A percentile compares a stretch with the other conserved stretches of the same genome.
phyloP scores from a whole-genome alignment of 139 green algal genomes.

The Micractinium conductrix region DNA sequence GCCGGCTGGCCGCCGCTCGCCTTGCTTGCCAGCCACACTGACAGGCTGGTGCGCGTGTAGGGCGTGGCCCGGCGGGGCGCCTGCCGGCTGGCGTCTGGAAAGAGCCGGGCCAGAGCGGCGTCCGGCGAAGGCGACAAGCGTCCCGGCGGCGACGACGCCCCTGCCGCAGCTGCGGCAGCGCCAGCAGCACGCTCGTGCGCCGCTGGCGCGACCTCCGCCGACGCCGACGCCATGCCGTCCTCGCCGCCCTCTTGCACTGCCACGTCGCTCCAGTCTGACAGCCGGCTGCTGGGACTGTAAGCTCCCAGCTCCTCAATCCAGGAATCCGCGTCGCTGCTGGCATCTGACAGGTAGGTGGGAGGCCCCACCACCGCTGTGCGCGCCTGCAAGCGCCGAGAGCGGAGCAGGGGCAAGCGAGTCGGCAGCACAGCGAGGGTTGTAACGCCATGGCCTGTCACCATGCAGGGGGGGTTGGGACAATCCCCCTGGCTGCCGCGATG shows the following conservation, averaged over 20 bases:
- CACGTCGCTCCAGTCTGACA: constrained; percentile 32
- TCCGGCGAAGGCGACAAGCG: not conserved
- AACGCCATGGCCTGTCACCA: no score
- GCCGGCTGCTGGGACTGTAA: constrained; percentile 14
- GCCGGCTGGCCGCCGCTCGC: constrained; percentile 33
- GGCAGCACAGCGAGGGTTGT: no score
- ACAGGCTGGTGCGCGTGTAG: constrained; percentile 25
- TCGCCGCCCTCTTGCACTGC: not conserved
- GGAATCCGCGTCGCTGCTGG: constrained; percentile 2
- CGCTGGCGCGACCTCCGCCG: not conserved
- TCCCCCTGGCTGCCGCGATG: no score
- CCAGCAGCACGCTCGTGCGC: not conserved
- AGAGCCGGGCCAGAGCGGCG: not conserved
- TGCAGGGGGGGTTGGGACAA: no score
- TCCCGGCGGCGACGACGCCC: not conserved
- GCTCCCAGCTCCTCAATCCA: not conserved
- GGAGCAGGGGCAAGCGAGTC: not conserved
- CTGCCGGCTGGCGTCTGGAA: not conserved
- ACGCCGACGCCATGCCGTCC: not conserved
- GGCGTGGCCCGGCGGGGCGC: not conserved
- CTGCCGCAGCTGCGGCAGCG: not conserved
- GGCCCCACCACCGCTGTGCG: constrained; percentile 23
- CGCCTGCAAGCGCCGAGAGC: not conserved
- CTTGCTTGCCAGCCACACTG: constrained; percentile 43
- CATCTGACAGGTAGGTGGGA: constrained; percentile 23